phyloP scores from a whole-genome alignment of 169 alveolate species.

The Cryptosporidium tyzzeri region DNA sequence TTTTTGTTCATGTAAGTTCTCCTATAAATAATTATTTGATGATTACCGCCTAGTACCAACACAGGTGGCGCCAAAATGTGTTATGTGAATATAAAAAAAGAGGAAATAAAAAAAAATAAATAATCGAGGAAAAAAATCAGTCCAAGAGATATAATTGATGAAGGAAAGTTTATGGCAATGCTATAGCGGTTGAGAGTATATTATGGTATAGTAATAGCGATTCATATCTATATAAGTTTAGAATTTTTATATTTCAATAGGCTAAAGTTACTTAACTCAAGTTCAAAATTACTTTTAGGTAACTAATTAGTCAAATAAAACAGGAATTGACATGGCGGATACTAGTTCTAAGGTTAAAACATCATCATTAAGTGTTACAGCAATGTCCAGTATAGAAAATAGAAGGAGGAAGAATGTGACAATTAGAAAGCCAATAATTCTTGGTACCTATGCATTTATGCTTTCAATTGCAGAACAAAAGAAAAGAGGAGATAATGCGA shows the following conservation, averaged over 20 bases:
- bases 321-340: background rate
- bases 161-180: background rate
- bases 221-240: too few species aligned
- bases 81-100: slow-evolving; percentile 4
- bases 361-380: slow-evolving; percentile 1
- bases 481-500: slow-evolving; percentile 88
- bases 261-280: background rate
- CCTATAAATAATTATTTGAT: too few species aligned
- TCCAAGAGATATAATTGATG: background rate
- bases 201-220: background rate
- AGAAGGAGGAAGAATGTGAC: slow-evolving; percentile 80
- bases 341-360: background rate
- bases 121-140: background rate
- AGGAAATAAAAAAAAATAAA: background rate
- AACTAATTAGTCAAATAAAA: background rate
- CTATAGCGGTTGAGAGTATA: background rate
- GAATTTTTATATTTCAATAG: background rate
- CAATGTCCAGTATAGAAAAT: slow-evolving; percentile 54
- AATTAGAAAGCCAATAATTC: slow-evolving; percentile 80
- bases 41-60: background rate
- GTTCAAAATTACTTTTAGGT: background rate
- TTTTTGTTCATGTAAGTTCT: background rate
- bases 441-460: slow-evolving; percentile 82
- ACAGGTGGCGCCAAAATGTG: background rate
- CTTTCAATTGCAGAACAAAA: slow-evolving; percentile 86